Base-by-base conservation (phyloP, 2,329 filamentous ascomycete genomes). In the Pseudogymnoascus sp. region DNA sequence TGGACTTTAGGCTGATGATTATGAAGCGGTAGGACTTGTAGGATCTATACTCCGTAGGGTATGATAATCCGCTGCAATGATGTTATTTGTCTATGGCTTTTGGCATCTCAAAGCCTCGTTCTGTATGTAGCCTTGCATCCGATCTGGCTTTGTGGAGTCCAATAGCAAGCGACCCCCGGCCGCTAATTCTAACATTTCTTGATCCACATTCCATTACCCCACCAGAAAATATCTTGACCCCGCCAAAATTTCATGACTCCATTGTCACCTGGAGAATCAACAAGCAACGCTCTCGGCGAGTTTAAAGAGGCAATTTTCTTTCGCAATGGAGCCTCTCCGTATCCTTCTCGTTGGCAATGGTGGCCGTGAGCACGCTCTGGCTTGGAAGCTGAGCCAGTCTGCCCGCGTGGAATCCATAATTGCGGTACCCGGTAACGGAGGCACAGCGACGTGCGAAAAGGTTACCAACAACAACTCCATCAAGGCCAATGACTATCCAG, bases 301-400 rank as follows among this genome's bases (percentile, higher is more conserved):
- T 42, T 23, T 63, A 19, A 56, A 44, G 33, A 35, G 40, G 19
- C 35, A 56, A 33, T 37, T 37, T 37, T 37, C 10, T 37, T 11
- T 38, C 44, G 50, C 61, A 38, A 65, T 62, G 46, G 64, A 66
- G 60, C 60, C 76, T 33, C 81, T 91, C 67, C 83, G 86, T 69
- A 81, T 96, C 70, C 87, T 97, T 67, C 86, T 97, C 67, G 86
- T 97, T 69, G 93, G 93, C 73, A 96, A 93, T 73, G 93, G 93
- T 68, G 93, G 93, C 71, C 88, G 93, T 71, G 93, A 97, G 78
- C 91, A 97, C 76, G 90, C 91, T 61, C 83, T 96, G 66, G 91
- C 92, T 60, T 97, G 93, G 92, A 96, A 95, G 77, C 81, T 96
- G 65, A 85, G 87, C 72, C 88, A 95, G 75, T 96, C 91, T 17